Base-by-base conservation (phyloP, 192 early-diverging fungal species). In the Backusella morwellensis region DNA sequence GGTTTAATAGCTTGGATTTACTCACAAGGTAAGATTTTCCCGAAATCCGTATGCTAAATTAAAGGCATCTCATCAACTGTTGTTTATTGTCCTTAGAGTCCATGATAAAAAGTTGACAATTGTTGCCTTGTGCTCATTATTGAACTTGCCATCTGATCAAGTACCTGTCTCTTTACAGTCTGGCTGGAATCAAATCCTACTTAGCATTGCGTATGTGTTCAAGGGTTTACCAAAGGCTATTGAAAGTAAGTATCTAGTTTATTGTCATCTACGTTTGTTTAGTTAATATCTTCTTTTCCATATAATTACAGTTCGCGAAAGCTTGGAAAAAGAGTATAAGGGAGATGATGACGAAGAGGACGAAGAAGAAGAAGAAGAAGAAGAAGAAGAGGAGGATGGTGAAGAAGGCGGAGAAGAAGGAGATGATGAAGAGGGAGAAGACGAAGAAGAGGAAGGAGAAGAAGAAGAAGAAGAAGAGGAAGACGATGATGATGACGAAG, bases 71-170 rank as follows among this genome's bases (percentile, higher is more conserved):
- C 8, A 40, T 40, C 2, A 40, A 3, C 9, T 11, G 8, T 8
- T 40, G 38, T 47, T 23, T 75, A 59, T 21, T 71, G 14, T 59
- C n/a, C 52, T 26, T 47, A 78, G 97, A 63, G 97, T 98, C 11
- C 93, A 96, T 83, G 97, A 98, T 85, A 97, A 97, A 88, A 96
- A 95, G 86, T 89, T 98, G 35, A 86, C 88, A 4, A 93, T 98
- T 42, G 75, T 96, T 29, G 86, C 94, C 0, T 82, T 98, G 15
- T 92, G 90, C 73, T 78, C 93, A 0, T 75, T 98, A 9, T 76
- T 98, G 50, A 86, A 86, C 29, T 77, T 95, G 7, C 93, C 95
- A 6, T 75, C 85, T 15, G 88, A 88, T 1, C 89, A 94, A 80
- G 77, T 98, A 8, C 97, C 97, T 8, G 56, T 85, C 0, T 77